Evolutionary conservation across 2,329 filamentous ascomycete genomes (phyloP), one percentile per base, ranked within the genome.

Genomic region (Drechslerella stenobrocha): DNA sequence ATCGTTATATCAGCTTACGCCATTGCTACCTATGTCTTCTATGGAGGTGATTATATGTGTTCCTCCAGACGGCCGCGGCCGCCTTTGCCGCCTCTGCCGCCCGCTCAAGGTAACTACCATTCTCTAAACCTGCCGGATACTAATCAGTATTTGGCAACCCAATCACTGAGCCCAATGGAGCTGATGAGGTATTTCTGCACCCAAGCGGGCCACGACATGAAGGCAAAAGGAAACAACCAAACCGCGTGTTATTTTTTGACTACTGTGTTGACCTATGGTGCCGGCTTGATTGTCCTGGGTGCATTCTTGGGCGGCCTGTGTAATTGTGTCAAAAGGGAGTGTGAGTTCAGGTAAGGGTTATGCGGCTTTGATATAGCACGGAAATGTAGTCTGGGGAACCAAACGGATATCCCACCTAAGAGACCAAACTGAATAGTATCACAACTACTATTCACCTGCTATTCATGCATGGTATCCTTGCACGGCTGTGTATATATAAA

Each of bases 241-340:
- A 50, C 18, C 1, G 55, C 55, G 3, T 60, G 48, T 47, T 67
- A 51, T 13, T 60, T 60, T 56, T 26, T 67, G 9, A 55, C 50
- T 0, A 56, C 63, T 8, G 24, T 67, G 15, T 32, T 67, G 42
- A 60, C 53, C n/a, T 67, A 56, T 30, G 63, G 63, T 11, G 63
- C 63, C 8, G 63, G 63, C 13, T 60, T 67, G 50, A 56, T 60
- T 42, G 52, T 67, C 30, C 24, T 60, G 23, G 63, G 63, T 28
- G 35, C 50, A 0, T 67, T 67, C 40, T 42, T 67, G 37, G 63
- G 63, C 23, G 63, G 63, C 2, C 22, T 67, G 8, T 67, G 63
- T 46, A 56, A 56, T 46, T 60, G 63, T 35, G 63, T 67, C 1
- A 60, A 52, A 44, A 46, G 13, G 13, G 63, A 67, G 44, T 67